Evolutionary conservation across 2,329 filamentous ascomycete genomes (phyloP).

Genomic region (Exserohilum turcica): DNA sequence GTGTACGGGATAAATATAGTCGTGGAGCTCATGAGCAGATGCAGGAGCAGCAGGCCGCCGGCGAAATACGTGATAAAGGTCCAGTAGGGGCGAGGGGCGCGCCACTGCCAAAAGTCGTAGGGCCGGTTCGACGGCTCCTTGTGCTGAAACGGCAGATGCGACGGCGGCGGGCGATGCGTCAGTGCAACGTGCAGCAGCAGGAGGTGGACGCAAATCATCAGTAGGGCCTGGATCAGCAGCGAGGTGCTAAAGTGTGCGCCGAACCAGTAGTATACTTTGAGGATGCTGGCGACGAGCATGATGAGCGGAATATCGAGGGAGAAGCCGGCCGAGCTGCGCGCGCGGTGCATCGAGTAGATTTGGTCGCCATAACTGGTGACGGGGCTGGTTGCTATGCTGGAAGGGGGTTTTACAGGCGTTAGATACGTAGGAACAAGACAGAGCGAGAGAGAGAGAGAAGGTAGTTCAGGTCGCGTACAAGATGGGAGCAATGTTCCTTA

Average conservation of each 20-base stretch:
- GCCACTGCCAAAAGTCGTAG: slow-evolving; percentile 85
- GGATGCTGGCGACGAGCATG: slow-evolving; percentile 68
- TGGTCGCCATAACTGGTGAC: slow-evolving; percentile 70
- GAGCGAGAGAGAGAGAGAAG: background rate
- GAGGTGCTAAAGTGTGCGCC: slow-evolving; percentile 64
- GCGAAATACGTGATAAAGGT: slow-evolving; percentile 73
- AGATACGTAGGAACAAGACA: background rate
- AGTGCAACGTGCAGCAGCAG: slow-evolving; percentile 66
- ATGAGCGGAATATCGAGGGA: slow-evolving; percentile 70
- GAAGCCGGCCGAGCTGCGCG: slow-evolving; percentile 65
- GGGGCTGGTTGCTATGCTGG: slow-evolving; percentile 65
- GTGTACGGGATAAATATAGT: slow-evolving; percentile 70
- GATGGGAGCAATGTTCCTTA: slow-evolving; percentile 46
- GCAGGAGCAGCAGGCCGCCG: slow-evolving; percentile 63
- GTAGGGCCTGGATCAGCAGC: slow-evolving; percentile 63
- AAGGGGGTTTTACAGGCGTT: background rate
- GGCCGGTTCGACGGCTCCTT: slow-evolving; percentile 60
- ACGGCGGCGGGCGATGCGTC: slow-evolving; percentile 56
- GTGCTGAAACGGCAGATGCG: slow-evolving; percentile 65
- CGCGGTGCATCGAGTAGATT: slow-evolving; percentile 67
- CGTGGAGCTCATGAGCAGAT: slow-evolving; percentile 68
- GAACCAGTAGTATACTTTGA: slow-evolving; percentile 71
- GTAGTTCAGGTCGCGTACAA: slow-evolving; percentile 47
- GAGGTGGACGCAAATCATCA: slow-evolving; percentile 65
- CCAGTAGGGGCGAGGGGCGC: slow-evolving; percentile 77